Base-by-base conservation (phyloP, 164 flowering plant species). In the Platanus orientalis region DNA sequence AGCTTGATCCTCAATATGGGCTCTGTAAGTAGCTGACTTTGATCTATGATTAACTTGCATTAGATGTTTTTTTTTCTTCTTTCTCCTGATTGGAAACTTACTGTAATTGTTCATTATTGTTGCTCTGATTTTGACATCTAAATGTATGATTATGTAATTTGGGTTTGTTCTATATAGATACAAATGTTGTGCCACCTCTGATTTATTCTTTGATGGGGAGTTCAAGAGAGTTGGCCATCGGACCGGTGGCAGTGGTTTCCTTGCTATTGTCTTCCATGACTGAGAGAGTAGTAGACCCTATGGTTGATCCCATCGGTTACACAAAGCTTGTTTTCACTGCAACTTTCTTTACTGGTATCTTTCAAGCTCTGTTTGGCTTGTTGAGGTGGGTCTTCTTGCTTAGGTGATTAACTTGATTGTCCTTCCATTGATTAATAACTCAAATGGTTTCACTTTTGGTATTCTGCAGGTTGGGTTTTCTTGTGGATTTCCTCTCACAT, bases 221-320 rank as follows among this genome's bases (percentile, higher is more conserved):
- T 65, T 92, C 97, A 47, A 76, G 92, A 72, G 96, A 92, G 64
- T 56, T 92, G 16, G 97, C 95, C 3, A 84, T 92, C 40, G 98
- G 98, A 13, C 95, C 96, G 0, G 96, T 92, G 3, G 96, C 96
- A 0, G 95, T 92, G 29, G 98, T 89, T 39, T 92, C 98, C 0
- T 32, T 92, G 57, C 74, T 92, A 21, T 59, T 92, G 1, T 81
- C 94, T 3, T 77, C 96, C 19, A 59, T 83, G 88, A 34, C 83
- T 69, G 80, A 73, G 56, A 71, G 79, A 40, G 11, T 86, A 1
- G 67, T 58, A 27, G 95, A 89, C 67, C 96, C 92, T 39, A 66
- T 57, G 0, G 71, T 70, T n/a, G 81, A 89, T 73, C 95, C 94
- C 0, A 10, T 64, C 27, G 81, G 78, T 6, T 92, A 92, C 63